Evolutionary conservation across 208 protist genomes (phyloP).

Genomic region (Trypanosoma boissoni): DNA sequence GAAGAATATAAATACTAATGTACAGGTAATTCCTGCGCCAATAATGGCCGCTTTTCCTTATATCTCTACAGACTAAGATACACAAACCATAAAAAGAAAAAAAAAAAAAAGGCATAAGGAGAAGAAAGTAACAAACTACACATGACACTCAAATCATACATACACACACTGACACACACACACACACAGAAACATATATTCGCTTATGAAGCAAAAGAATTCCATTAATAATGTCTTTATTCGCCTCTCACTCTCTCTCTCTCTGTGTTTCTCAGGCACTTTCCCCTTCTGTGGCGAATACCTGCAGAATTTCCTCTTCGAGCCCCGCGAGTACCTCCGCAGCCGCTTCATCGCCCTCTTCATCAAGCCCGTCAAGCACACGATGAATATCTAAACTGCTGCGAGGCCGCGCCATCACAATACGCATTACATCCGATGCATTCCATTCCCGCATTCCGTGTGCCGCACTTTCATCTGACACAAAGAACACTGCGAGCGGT

Average conservation of each 20-base stretch:
- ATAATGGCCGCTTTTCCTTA: too few species aligned
- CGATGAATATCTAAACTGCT: conserved; percentile 55
- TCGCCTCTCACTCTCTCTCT: neutral
- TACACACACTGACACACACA: conserved; percentile 16
- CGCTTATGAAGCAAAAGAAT: conserved; percentile 9
- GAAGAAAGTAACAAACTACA: conserved; percentile 6
- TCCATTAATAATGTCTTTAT: neutral
- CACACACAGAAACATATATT: conserved; percentile 5
- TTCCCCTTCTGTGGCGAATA: conserved; percentile 10
- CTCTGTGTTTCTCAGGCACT: conserved; percentile 8
- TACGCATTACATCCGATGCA: conserved; percentile 47
- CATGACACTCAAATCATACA: conserved; percentile 18
- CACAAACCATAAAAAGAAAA: conserved; percentile 1
- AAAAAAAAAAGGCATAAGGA: conserved; percentile 8
- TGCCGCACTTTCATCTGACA: neutral
- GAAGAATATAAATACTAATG: too few species aligned
- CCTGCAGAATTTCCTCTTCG: conserved; percentile 36
- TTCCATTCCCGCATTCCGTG: conserved; percentile 23
- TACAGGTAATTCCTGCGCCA: too few species aligned
- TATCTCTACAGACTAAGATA: too few species aligned
- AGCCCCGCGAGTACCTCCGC: conserved; percentile 44
- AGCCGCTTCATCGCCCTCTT: conserved; percentile 27
- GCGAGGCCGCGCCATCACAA: conserved; percentile 54
- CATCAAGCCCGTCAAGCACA: conserved; percentile 59
- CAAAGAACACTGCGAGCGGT: conserved; percentile 21